Conservation (phyloP, 768 basidiomycete genomes). For the Collybia sordida region DNA sequence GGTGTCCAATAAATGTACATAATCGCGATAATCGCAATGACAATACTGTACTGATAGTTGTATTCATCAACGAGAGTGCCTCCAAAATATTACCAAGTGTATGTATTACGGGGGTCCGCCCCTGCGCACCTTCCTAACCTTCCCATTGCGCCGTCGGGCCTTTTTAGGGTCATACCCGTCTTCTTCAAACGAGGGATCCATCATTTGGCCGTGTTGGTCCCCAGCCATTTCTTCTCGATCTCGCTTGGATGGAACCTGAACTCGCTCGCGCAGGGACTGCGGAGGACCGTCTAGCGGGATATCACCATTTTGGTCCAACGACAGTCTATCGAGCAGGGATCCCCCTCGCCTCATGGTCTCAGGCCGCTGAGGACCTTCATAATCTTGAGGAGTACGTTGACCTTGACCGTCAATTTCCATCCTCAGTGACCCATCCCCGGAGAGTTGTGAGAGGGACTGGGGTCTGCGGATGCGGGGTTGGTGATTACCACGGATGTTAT, state of each 20-base stretch:
- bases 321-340: slow-evolving; percentile 35
- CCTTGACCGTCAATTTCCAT: slow-evolving; percentile 3
- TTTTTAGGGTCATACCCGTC: slow-evolving; percentile 29
- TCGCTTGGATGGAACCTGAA: slow-evolving; percentile 39
- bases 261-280: slow-evolving; percentile 33
- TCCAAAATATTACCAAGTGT: too few relatives aligned
- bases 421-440: not conserved
- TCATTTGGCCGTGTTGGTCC: slow-evolving; percentile 2
- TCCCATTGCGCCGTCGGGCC: slow-evolving; percentile 24
- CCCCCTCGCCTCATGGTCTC: slow-evolving; percentile 17
- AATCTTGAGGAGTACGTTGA: slow-evolving; percentile 3
- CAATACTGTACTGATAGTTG: too few relatives aligned
- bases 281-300: slow-evolving; percentile 5
- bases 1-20: too few relatives aligned
- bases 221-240: slow-evolving; percentile 33
- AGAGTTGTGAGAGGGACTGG: not conserved
- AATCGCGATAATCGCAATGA: not conserved
- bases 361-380: slow-evolving; percentile 10
- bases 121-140: slow-evolving; percentile 22
- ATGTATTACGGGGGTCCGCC: slow-evolving; percentile 13
- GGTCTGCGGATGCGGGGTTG: not conserved
- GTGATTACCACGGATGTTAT: not conserved
- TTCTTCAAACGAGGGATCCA: slow-evolving; percentile 23
- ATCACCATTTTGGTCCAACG: slow-evolving; percentile 19
- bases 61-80: too few relatives aligned